Evolutionary conservation across 108 stramenopile species (phyloP).

Genomic region (Conticribra weissflogii): DNA sequence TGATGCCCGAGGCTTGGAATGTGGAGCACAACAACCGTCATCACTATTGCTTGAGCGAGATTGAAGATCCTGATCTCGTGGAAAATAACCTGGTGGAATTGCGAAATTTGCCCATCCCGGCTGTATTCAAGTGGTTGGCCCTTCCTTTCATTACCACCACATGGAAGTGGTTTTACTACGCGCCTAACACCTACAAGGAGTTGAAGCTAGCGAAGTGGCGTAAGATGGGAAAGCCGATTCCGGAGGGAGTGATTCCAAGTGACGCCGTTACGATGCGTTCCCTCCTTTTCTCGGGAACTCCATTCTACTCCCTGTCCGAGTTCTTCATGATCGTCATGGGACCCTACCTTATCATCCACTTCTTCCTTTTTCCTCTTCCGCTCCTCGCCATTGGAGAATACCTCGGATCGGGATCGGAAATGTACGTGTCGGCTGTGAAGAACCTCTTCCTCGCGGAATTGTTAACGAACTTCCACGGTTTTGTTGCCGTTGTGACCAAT

Average conservation of each 20-base stretch:
- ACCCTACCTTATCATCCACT: slow-evolving; percentile 81
- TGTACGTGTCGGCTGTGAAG: slow-evolving; percentile 71
- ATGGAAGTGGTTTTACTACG: slow-evolving; percentile 94
- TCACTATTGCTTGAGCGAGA: slow-evolving; percentile 84
- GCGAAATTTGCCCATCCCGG: slow-evolving; percentile 58
- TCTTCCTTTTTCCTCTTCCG: slow-evolving; percentile 72
- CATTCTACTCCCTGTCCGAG: slow-evolving; percentile 68
- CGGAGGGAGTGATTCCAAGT: slow-evolving; percentile 62
- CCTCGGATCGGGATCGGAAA: slow-evolving; percentile 41
- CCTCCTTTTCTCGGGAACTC: slow-evolving; percentile 51
- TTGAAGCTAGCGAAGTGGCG: slow-evolving; percentile 73
- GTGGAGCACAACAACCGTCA: slow-evolving; percentile 93
- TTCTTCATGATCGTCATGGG: slow-evolving; percentile 65
- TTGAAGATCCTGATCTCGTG: slow-evolving; percentile 88
- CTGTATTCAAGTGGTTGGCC: slow-evolving; percentile 59
- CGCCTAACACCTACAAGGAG: slow-evolving; percentile 93
- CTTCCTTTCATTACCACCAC: slow-evolving; percentile 59
- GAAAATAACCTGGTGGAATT: slow-evolving; percentile 79
- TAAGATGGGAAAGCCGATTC: slow-evolving; percentile 61
- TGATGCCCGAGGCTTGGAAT: slow-evolving; percentile 94
- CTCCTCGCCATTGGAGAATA: slow-evolving; percentile 58
- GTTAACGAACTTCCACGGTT: slow-evolving; percentile 84
- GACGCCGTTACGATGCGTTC: slow-evolving; percentile 70
- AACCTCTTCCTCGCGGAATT: slow-evolving; percentile 87
- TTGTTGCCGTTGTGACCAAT: slow-evolving; percentile 88